phyloP scores from a whole-genome alignment of 176 grass and related monocot genomes.

The Juncus inflexus region DNA sequence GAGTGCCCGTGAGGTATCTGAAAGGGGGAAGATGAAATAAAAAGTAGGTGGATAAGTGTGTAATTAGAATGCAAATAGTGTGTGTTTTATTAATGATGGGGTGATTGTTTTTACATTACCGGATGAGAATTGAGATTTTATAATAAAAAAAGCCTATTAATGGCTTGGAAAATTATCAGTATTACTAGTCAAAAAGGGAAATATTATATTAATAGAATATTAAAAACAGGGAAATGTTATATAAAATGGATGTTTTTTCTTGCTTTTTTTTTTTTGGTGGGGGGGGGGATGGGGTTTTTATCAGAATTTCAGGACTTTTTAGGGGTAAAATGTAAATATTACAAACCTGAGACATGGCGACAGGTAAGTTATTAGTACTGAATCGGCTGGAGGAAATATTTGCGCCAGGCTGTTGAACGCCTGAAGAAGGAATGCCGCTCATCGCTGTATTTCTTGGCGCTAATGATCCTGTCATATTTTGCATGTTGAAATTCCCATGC shows the following conservation, averaged over 20 bases:
- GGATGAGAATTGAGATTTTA: no score
- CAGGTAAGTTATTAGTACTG: conserved; percentile 76
- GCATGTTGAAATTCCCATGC: conserved; percentile 74
- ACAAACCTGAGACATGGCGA: conserved; percentile 83
- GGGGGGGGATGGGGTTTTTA: no score
- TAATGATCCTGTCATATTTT: conserved; percentile 76
- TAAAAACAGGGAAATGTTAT: no score
- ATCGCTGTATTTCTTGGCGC: conserved; percentile 75
- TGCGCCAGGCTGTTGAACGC: conserved; percentile 81
- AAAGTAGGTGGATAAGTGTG: conserved; percentile 5
- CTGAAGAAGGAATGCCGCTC: conserved; percentile 68
- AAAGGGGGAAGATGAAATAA: conserved; percentile 23
- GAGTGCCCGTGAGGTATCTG: conserved; percentile 91
- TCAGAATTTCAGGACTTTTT: no score
- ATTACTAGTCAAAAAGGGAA: no score
- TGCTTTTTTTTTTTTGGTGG: no score
- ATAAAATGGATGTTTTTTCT: no score
- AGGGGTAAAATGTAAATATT: conserved; percentile 11
- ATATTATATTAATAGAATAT: no score
- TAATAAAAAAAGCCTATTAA: no score
- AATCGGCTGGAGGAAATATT: conserved; percentile 80
- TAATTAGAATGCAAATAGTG: conserved; percentile 14
- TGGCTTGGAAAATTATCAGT: no score
- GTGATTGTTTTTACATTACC: not conserved
- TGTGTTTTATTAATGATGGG: not conserved